Evolutionary conservation across 371 early-diverging fungal genomes (phyloP), one percentile per base, ranked within the genome.

Genomic region (Sanchytrium tribonematis): DNA sequence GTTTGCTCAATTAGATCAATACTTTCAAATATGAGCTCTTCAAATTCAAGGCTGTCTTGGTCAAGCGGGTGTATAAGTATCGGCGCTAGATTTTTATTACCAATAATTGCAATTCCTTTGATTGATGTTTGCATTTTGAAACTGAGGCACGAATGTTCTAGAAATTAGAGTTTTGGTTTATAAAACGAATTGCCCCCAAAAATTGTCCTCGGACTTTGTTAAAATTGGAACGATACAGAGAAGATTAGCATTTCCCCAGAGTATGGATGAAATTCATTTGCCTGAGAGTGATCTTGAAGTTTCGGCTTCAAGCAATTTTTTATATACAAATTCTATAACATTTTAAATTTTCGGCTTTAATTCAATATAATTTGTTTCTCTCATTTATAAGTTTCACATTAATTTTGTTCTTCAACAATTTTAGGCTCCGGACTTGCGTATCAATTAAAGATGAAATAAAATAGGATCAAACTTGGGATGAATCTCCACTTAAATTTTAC

Each of bases 171-270:
- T n/a, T n/a, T n/a, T n/a, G n/a, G n/a, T n/a, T n/a, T n/a, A n/a
- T n/a, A n/a, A n/a, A n/a, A n/a, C 48, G 48, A 48, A 5, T 48
- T 22, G 5, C 48, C 48, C 48, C 48, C 5, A 48, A 5, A 12
- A 12, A 5, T 12, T 48, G 48, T 48, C 48, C 48, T 48, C 48
- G 48, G 48, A 48, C 48, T 48, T 48, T 48, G 48, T 48, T 48
- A 48, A 48, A 48, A 48, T 48, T 48, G 48, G 48, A 48, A 48
- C 48, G 48, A 48, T 48, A 48, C 48, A 48, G 48, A 48, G 48
- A 48, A 48, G 48, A 48, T 48, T 48, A 48, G 48, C 48, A 48
- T 48, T 5, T 48, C 5, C 48, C 48, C 48, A 48, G 48, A 5
- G 48, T 12, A 48, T 48, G 48, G 48, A 48, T 48, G 48, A 48